Evolutionary conservation across 2,329 filamentous ascomycete genomes (phyloP), one percentile per base, ranked within the genome.

Genomic region (Penicillium digitatum): DNA sequence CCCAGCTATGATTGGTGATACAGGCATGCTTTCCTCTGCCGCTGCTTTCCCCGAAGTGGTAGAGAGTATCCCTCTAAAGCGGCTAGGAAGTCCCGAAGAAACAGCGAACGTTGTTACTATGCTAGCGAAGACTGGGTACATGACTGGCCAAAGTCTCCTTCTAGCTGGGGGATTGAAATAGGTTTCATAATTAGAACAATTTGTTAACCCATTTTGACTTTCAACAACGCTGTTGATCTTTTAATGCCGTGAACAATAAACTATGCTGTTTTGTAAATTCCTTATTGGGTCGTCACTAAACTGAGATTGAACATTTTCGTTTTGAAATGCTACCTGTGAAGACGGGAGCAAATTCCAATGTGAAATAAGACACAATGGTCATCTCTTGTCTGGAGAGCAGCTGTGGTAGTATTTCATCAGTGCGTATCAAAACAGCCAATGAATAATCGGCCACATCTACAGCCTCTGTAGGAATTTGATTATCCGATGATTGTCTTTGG

Each of bases 1-100:
- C 5, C 85, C 85, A 0, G 85, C 84, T 3, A 87, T 87, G 83
- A 87, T 87, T 58, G 84, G 83, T 5, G 80, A 82, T 24, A 85
- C 82, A 5, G 82, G 82, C 0, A 82, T 87, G 82, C 83, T 87
- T 43, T 81, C 82, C 2, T 77, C 82, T 58, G 80, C 80, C 35
- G 78, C 81, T 57, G 79, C 80, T 18, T 81, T 81, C 52, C 78
- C 83, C 0, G 83, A 83, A 0, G 80, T 85, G 60, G 81, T 83
- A 22, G 79, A 75, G 59, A 80, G 80, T 31, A 86, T 86, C 35
- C 84, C 84, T 0, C 75, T 86, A 2, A 80, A 82, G 2, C 74
- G 83, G 39, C 67, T 85, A 37, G 83, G 84, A 0, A 78, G 76
- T 29, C 81, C 82, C 3, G 76, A 82, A 48, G 83, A 87, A 70